These are phyloP conservation scores for Sporopachydermia quercuum DNA, from an alignment of 805 yeast species.

Conservation along the genomic window DNA sequence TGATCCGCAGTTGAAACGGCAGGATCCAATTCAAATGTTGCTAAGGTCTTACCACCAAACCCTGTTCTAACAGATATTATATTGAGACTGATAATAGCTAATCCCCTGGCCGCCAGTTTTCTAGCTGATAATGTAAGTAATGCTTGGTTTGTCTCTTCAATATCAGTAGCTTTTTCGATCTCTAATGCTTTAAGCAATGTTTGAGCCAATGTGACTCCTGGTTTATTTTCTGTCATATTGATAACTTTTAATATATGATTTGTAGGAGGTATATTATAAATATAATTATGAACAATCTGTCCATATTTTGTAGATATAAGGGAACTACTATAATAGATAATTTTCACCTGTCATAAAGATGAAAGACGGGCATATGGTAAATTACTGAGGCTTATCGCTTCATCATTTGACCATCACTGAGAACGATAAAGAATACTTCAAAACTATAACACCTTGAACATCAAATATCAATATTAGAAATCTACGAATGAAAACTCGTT, in stretches of 20 bases:
- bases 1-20: constrained; percentile 18
- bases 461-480: too few species aligned
- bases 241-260: constrained; percentile 10
- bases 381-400: too few species aligned
- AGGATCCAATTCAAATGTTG: constrained; percentile 49
- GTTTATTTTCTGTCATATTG: constrained; percentile 25
- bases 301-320: too few species aligned
- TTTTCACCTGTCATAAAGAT: too few species aligned
- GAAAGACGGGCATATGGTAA: too few species aligned
- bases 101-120: constrained; percentile 51
- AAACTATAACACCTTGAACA: too few species aligned
- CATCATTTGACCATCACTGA: too few species aligned
- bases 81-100: constrained; percentile 56
- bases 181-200: constrained; percentile 25
- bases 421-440: too few species aligned
- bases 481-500: too few species aligned
- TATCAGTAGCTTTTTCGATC: constrained; percentile 39
- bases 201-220: constrained; percentile 24
- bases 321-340: too few species aligned
- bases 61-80: constrained; percentile 58
- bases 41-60: constrained; percentile 55
- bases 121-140: constrained; percentile 41
- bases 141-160: constrained; percentile 28
- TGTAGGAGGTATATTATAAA: too few species aligned
- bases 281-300: too few species aligned